phyloP scores from a whole-genome alignment of 1,284 basidiomycete genomes.

The Rhodotorula mucilaginosa region DNA sequence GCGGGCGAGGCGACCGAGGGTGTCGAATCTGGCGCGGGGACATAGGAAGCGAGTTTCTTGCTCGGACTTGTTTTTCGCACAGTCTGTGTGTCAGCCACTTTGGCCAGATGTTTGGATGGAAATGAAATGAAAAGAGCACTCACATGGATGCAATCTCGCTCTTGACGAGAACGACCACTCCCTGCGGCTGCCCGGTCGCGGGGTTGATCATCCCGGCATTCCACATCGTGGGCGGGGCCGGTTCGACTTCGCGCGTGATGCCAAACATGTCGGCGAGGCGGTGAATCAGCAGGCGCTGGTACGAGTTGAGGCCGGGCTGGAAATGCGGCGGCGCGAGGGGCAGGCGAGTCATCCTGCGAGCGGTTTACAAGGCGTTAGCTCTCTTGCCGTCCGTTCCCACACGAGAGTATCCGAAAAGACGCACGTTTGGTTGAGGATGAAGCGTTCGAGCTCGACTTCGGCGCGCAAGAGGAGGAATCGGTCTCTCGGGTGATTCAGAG shows the following conservation, averaged over 20 bases:
- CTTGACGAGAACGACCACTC: slow-evolving; percentile 43
- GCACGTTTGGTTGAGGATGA: slow-evolving; percentile 24
- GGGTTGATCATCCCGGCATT: slow-evolving; percentile 22
- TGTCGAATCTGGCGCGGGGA: slow-evolving; percentile 13
- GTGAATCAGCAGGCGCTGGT: slow-evolving; percentile 44
- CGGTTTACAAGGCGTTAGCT: background rate
- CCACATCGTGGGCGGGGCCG: slow-evolving; percentile 23
- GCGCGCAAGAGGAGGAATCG: slow-evolving; percentile 34
- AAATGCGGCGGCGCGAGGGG: slow-evolving; percentile 39
- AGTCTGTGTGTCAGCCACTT: no score
- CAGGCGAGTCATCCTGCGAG: slow-evolving; percentile 23
- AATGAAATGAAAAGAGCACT: background rate
- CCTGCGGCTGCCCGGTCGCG: slow-evolving; percentile 28
- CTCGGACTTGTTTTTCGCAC: slow-evolving; percentile 21
- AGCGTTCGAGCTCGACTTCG: slow-evolving; percentile 37
- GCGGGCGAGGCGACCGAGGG: background rate
- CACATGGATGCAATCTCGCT: slow-evolving; percentile 26
- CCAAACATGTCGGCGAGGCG: slow-evolving; percentile 43
- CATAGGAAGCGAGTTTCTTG: slow-evolving; percentile 22
- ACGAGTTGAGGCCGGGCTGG: slow-evolving; percentile 41
- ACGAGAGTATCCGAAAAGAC: background rate
- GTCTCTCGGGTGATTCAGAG: slow-evolving; percentile 28
- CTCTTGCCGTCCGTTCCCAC: no score
- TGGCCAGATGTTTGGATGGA: background rate
- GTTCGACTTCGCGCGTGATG: slow-evolving; percentile 42